Percentiles rank a stretch among this genome's conserved stretches.
Evolutionary conservation across 768 basidiomycete genomes (phyloP).

Genomic region (Boletus vermiculosoides): DNA sequence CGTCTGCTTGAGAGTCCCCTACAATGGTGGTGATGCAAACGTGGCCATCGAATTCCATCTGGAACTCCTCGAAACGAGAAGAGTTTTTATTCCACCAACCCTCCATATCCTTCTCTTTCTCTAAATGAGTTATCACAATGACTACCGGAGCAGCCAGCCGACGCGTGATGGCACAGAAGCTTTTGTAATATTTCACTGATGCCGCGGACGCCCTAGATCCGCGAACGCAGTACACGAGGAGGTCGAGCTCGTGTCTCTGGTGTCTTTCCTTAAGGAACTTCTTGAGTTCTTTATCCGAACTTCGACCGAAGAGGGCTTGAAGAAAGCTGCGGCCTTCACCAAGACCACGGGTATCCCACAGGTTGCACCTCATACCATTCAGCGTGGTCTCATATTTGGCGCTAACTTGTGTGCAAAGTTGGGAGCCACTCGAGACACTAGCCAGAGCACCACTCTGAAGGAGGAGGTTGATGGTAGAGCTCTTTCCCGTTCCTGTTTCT

Average conservation of each 20-base stretch:
- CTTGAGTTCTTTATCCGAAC: conserved; percentile 20
- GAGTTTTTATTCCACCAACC: conserved; percentile 35
- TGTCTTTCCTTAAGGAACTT: conserved; percentile 23
- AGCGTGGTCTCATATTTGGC: conserved; percentile 6
- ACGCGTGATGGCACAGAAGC: conserved; percentile 38
- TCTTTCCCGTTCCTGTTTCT: conserved; percentile 27
- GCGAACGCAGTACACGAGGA: conserved; percentile 40
- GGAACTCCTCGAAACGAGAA: conserved; percentile 16
- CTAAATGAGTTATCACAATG: conserved; percentile 38
- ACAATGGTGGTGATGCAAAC: conserved; percentile 37
- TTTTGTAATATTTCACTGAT: conserved; percentile 31
- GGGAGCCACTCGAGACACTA: conserved; percentile 5
- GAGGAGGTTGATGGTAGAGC: conserved; percentile 28
- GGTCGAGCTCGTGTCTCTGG: conserved; percentile 32
- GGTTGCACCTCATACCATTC: neutral
- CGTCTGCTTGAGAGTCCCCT: conserved; percentile 3
- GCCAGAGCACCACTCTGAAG: conserved; percentile 8
- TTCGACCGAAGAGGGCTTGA: conserved; percentile 2
- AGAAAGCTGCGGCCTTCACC: conserved; percentile 26
- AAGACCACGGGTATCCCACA: conserved; percentile 42
- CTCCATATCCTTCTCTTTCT: conserved; percentile 28
- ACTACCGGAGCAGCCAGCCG: conserved; percentile 36
- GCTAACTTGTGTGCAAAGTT: conserved; percentile 18
- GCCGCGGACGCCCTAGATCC: conserved; percentile 34
- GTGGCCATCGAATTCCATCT: conserved; percentile 36